phyloP scores from a whole-genome alignment of 306 rosid genomes.

The Prunus padus region DNA sequence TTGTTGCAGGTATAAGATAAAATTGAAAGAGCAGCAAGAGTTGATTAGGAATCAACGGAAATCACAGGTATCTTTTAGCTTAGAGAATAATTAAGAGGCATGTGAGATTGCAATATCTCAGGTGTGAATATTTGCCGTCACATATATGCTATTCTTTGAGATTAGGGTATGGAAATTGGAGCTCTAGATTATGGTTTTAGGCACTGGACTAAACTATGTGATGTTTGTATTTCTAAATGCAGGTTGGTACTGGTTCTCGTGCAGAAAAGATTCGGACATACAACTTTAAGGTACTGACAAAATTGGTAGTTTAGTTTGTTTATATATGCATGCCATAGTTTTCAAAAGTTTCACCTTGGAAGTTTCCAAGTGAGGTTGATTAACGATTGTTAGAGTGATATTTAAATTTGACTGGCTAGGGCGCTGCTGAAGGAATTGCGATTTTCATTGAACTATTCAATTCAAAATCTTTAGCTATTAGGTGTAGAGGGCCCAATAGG shows the following conservation, averaged over 20 bases:
- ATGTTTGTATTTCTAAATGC: slow-evolving; percentile 28
- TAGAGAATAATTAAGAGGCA: slow-evolving; percentile 12
- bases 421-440: slow-evolving; percentile 4
- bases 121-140: neutral
- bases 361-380: slow-evolving; percentile 15
- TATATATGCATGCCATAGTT: neutral
- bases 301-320: neutral
- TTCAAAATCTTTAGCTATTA: neutral
- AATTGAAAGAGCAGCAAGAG: slow-evolving; percentile 92
- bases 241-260: slow-evolving; percentile 98
- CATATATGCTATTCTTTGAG: neutral
- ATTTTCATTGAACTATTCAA: neutral
- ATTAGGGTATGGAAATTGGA: neutral
- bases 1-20: slow-evolving; percentile 78
- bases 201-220: neutral
- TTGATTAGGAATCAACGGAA: slow-evolving; percentile 72
- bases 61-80: slow-evolving; percentile 57
- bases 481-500: neutral
- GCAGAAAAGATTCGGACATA: slow-evolving; percentile 93
- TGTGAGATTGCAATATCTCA: slow-evolving; percentile 6
- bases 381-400: neutral
- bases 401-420: neutral
- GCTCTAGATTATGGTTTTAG: neutral
- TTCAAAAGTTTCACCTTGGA: neutral
- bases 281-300: slow-evolving; percentile 71